Percentiles rank a stretch among this genome's conserved stretches.
phyloP scores from a whole-genome alignment of 129 eudicot genomes.

The Lactuca sativa region DNA sequence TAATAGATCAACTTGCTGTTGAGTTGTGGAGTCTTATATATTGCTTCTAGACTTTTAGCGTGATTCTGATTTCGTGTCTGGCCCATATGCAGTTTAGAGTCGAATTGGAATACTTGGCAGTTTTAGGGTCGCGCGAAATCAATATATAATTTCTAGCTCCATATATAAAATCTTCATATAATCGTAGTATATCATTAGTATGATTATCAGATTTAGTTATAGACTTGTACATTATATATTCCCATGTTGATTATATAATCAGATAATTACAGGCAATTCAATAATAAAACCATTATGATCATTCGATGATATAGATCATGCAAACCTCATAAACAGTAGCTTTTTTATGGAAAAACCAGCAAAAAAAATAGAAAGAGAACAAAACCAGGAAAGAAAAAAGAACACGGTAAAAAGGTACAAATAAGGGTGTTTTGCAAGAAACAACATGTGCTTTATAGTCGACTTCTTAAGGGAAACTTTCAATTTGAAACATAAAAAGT shows the following conservation, averaged over 20 bases:
- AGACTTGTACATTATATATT: too few relatives aligned
- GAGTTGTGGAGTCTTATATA: too few relatives aligned
- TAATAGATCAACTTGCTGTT: too few relatives aligned
- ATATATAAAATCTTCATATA: neutral
- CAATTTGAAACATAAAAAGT: neutral
- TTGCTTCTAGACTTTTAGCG: too few relatives aligned
- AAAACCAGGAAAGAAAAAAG: neutral
- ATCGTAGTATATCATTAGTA: too few relatives aligned
- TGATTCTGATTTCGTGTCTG: too few relatives aligned
- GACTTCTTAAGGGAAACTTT: conserved; percentile 19
- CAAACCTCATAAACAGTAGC: neutral
- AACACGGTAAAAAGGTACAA: neutral
- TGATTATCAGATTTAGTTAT: too few relatives aligned
- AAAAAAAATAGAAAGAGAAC: neutral
- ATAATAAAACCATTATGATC: neutral
- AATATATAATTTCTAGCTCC: neutral
- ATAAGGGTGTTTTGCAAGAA: conserved; percentile 22
- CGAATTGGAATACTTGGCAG: too few relatives aligned
- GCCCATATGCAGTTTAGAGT: too few relatives aligned
- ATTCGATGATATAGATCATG: neutral
- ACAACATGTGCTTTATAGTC: conserved; percentile 23
- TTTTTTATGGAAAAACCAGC: neutral
- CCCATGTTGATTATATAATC: too few relatives aligned
- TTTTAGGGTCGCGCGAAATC: too few relatives aligned
- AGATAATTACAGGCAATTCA: too few relatives aligned